Conservation (phyloP, 306 rosid genomes). For the Cucumis melo region DNA sequence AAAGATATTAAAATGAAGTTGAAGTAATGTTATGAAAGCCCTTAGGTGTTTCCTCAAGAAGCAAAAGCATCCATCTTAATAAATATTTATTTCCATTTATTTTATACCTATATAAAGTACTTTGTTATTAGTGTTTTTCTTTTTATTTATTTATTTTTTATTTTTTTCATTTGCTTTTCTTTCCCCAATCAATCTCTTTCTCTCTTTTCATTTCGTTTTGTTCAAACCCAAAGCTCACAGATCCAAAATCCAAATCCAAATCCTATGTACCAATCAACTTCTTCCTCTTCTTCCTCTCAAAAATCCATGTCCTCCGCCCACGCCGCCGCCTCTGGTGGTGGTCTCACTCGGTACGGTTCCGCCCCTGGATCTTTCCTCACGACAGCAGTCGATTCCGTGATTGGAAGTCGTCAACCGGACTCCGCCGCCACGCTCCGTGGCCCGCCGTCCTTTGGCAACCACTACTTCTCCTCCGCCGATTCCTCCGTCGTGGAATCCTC, state of each 20-base stretch:
- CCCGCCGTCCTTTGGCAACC: slow-evolving; percentile 9
- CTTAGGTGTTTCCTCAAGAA: not conserved
- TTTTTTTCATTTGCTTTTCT: not conserved
- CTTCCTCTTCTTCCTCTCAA: slow-evolving; percentile 29
- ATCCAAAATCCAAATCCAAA: not conserved
- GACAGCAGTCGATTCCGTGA: slow-evolving; percentile 48
- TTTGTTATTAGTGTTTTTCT: not conserved
- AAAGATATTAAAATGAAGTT: not conserved
- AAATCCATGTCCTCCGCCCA: slow-evolving; percentile 21
- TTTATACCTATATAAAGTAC: not conserved
- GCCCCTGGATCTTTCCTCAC: slow-evolving; percentile 60
- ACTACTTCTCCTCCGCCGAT: slow-evolving; percentile 25
- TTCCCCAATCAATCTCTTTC: not conserved
- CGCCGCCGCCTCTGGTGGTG: not conserved
- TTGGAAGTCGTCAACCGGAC: slow-evolving; percentile 24
- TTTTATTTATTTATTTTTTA: too few relatives aligned
- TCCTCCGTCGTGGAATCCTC: slow-evolving; percentile 30
- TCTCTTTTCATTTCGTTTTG: not conserved
- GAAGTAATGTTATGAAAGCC: not conserved
- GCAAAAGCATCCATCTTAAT: too few relatives aligned
- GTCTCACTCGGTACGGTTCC: slow-evolving; percentile 59
- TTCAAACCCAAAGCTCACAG: not conserved
- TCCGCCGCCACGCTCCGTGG: slow-evolving; percentile 20
- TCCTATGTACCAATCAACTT: slow-evolving; percentile 34
- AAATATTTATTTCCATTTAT: too few relatives aligned